phyloP scores from a whole-genome alignment of 2,329 filamentous ascomycete species.

The Fusarium nematophilum region DNA sequence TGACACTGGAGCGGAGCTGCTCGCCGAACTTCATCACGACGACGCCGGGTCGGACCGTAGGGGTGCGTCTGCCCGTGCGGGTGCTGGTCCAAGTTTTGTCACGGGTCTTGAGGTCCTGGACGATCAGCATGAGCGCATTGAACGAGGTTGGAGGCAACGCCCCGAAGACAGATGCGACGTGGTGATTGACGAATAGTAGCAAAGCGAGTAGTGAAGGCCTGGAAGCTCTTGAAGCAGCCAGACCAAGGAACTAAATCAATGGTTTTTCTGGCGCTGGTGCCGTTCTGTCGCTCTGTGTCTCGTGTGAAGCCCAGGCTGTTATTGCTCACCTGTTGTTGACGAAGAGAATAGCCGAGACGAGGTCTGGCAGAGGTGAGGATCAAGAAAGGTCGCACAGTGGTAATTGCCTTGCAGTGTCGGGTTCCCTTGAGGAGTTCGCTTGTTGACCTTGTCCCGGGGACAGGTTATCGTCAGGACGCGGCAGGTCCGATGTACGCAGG shows the following conservation, averaged over 20 bases:
- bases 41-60: slow-evolving; percentile 60
- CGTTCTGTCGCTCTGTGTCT: background rate
- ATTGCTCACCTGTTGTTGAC: slow-evolving; percentile 35
- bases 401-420: background rate
- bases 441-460: background rate
- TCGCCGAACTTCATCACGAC: slow-evolving; percentile 89
- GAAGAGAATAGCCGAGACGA: slow-evolving; percentile 13
- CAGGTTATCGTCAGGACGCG: background rate
- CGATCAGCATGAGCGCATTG: slow-evolving; percentile 61
- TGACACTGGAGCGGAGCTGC: slow-evolving; percentile 93
- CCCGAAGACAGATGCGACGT: slow-evolving; percentile 23
- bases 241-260: slow-evolving; percentile 12
- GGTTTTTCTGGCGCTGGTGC: slow-evolving; percentile 8
- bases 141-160: slow-evolving; percentile 25
- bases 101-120: slow-evolving; percentile 60
- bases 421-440: slow-evolving; percentile 7
- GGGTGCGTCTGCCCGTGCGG: slow-evolving; percentile 40
- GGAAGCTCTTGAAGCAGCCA: slow-evolving; percentile 10
- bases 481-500: slow-evolving; percentile 4
- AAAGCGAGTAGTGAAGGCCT: background rate
- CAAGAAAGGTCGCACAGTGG: slow-evolving; percentile 14
- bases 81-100: slow-evolving; percentile 55
- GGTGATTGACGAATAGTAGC: background rate
- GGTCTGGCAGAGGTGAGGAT: slow-evolving; percentile 25
- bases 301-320: slow-evolving; percentile 3